Conservation (phyloP, 2,329 filamentous ascomycete genomes). For the Botryotinia convoluta region DNA sequence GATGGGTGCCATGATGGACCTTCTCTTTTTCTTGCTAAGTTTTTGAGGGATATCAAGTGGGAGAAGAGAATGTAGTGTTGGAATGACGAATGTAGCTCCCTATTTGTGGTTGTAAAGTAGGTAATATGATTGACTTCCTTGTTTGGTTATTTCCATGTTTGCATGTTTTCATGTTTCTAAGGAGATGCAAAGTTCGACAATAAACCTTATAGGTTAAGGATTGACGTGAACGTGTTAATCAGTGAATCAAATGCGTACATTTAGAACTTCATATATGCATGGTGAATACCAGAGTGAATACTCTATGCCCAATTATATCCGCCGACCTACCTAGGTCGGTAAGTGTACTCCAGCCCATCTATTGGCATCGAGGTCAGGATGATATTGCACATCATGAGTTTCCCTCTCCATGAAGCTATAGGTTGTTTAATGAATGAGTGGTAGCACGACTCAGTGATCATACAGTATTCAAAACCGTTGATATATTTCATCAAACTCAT, state of each 20-base stretch:
- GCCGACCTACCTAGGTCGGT: neutral
- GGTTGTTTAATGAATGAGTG: neutral
- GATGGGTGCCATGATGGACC: neutral
- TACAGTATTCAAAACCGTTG: neutral
- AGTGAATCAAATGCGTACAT: neutral
- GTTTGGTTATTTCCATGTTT: neutral
- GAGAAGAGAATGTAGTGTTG: neutral
- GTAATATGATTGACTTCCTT: neutral
- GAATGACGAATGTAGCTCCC: neutral
- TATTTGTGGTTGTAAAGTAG: neutral
- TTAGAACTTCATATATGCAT: neutral
- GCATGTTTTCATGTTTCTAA: neutral
- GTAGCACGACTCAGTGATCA: neutral
- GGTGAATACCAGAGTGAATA: neutral
- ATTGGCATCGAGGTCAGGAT: neutral
- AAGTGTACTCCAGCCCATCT: neutral
- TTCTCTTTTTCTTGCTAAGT: neutral
- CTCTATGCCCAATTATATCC: neutral
- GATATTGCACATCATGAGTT: neutral
- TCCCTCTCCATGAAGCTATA: neutral
- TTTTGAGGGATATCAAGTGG: too few species aligned
- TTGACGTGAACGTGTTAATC: neutral
- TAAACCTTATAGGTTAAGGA: too few species aligned
- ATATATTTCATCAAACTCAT: neutral
- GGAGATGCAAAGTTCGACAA: neutral